These are phyloP conservation scores for Hyaloperonospora arabidopsidis DNA, from an alignment of 352 stramenopile genomes.

Conservation along the genomic window DNA sequence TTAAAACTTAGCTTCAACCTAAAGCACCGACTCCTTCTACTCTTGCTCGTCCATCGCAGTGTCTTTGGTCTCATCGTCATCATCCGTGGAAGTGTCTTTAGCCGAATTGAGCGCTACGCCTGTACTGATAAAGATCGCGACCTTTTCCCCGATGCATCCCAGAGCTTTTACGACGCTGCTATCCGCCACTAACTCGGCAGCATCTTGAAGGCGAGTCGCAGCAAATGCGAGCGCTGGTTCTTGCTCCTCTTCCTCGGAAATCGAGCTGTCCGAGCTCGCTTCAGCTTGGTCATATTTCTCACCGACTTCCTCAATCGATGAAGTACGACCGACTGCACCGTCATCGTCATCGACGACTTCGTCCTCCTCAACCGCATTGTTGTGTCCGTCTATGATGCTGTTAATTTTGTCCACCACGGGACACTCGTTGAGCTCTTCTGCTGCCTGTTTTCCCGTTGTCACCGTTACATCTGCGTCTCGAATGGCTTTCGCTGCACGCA, in stretches of 20 bases:
- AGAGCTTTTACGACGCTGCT: constrained; percentile 1
- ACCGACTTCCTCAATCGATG: neutral
- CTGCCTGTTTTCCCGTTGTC: constrained; percentile 23
- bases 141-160: constrained; percentile 3
- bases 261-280: neutral
- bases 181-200: constrained; percentile 3
- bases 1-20: neutral
- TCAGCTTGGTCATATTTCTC: neutral
- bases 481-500: constrained; percentile 44
- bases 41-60: neutral
- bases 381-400: neutral
- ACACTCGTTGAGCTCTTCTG: neutral
- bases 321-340: neutral
- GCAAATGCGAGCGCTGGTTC: neutral
- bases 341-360: neutral
- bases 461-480: constrained; percentile 40
- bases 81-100: neutral
- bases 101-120: neutral
- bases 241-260: neutral
- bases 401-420: neutral
- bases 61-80: neutral
- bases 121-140: neutral
- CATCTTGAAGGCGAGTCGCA: constrained; percentile 1
- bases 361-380: neutral
- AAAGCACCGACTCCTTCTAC: neutral